A percentile compares a stretch with the other conserved stretches of the same genome.
Conservation (phyloP, 139 green algal genomes). For the Chlamydomonas sphaeroides region DNA sequence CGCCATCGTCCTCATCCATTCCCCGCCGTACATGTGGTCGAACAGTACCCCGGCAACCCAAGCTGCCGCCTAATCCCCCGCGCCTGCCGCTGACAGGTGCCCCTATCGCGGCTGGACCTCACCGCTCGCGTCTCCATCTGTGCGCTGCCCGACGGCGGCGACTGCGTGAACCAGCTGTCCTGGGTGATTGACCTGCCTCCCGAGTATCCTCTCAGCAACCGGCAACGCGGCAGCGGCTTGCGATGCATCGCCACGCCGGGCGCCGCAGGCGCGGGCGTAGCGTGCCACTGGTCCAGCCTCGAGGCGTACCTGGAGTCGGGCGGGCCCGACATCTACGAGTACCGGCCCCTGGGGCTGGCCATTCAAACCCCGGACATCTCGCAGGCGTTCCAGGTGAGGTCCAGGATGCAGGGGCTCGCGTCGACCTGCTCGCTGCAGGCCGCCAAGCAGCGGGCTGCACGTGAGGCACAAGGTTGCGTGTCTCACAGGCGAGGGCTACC, state of each 20-base stretch:
- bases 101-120: too few species aligned
- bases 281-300: background rate
- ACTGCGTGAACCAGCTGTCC: background rate
- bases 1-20: too few species aligned
- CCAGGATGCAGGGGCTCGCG: too few species aligned
- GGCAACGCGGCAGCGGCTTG: background rate
- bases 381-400: background rate
- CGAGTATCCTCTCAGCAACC: background rate
- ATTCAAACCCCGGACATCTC: background rate
- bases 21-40: too few species aligned
- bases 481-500: background rate
- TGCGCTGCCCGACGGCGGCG: background rate
- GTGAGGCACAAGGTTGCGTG: background rate
- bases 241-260: slow-evolving; percentile 8
- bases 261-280: background rate
- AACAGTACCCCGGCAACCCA: too few species aligned
- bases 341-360: background rate
- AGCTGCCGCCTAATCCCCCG: too few species aligned
- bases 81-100: too few species aligned
- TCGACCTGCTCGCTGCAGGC: too few species aligned
- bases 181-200: slow-evolving; percentile 27
- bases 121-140: background rate
- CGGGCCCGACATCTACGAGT: background rate
- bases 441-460: background rate
- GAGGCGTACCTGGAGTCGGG: background rate